Evolutionary conservation across 108 stramenopile genomes (phyloP).

Genomic region (Cyclotella atomus): DNA sequence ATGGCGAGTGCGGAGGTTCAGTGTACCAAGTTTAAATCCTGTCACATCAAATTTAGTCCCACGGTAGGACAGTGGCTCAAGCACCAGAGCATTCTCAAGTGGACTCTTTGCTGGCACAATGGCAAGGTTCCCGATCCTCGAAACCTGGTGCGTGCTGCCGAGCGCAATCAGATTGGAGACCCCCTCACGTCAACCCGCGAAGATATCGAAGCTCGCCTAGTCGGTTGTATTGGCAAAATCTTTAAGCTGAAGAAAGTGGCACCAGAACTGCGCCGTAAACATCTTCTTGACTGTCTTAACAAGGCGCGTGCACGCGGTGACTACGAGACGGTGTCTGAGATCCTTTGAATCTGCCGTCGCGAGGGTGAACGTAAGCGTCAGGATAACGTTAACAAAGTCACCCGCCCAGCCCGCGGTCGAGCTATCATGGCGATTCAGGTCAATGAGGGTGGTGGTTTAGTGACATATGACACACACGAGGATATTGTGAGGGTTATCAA

Average conservation of each 20-base stretch:
- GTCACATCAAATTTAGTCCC: neutral
- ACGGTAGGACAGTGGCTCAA: neutral
- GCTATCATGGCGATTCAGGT: neutral
- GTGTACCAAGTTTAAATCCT: slow-evolving; percentile 1
- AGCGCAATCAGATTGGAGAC: neutral
- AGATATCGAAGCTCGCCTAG: neutral
- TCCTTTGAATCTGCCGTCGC: neutral
- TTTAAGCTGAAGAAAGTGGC: neutral
- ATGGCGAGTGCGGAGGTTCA: neutral
- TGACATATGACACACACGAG: neutral
- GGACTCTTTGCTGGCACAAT: slow-evolving; percentile 7
- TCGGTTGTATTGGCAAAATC: neutral
- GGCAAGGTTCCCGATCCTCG: slow-evolving; percentile 12
- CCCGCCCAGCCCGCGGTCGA: neutral
- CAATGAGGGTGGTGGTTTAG: neutral
- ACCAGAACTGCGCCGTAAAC: neutral
- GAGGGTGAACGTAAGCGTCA: neutral
- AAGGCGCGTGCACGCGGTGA: neutral
- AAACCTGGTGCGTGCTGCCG: neutral
- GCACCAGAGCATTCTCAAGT: neutral
- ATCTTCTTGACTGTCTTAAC: neutral
- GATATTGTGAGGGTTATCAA: neutral
- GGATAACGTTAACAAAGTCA: neutral
- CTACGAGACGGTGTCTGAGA: neutral
- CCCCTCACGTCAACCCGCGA: neutral